Evolutionary conservation across 495 filamentous ascomycete genomes (phyloP).

Genomic region (Penicillium coffeae): DNA sequence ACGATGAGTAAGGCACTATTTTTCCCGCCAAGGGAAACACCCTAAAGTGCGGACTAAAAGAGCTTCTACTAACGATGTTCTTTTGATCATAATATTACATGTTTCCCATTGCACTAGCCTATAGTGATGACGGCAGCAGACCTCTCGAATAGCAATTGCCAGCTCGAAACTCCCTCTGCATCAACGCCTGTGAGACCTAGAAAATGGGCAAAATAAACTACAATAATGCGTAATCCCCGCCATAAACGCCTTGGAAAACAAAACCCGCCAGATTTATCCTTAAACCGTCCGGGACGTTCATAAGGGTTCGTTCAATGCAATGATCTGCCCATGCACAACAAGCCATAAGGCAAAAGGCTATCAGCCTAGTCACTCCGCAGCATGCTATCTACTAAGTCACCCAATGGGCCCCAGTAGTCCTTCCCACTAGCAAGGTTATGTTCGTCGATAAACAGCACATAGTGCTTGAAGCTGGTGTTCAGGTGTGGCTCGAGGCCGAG

Average conservation of each 20-base stretch:
- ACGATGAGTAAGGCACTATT: constrained; percentile 21
- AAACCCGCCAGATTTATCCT: constrained; percentile 3
- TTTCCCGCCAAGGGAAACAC: not conserved
- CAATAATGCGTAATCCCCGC: constrained; percentile 18
- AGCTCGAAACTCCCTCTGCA: constrained; percentile 1
- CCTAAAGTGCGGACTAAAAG: not conserved
- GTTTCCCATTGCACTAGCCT: not conserved
- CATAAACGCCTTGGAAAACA: constrained; percentile 27
- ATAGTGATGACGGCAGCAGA: not conserved
- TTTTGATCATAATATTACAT: not conserved
- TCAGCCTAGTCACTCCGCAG: constrained; percentile 75
- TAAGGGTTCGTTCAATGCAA: constrained; percentile 10
- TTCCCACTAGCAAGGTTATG: constrained; percentile 84
- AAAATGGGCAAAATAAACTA: constrained; percentile 5
- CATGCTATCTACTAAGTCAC: constrained; percentile 96
- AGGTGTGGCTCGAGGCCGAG: constrained; percentile 94
- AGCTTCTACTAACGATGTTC: not conserved
- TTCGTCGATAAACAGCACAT: constrained; percentile 94
- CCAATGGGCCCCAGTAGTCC: constrained; percentile 96
- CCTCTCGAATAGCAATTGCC: not conserved
- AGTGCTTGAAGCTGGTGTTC: constrained; percentile 99
- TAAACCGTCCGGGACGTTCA: not conserved
- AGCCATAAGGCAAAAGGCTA: not conserved
- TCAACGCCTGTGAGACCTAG: constrained; percentile 15
- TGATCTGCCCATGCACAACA: constrained; percentile 6